phyloP scores from a whole-genome alignment of 768 basidiomycete species.

The Rubroboletus pulcherrimus region DNA sequence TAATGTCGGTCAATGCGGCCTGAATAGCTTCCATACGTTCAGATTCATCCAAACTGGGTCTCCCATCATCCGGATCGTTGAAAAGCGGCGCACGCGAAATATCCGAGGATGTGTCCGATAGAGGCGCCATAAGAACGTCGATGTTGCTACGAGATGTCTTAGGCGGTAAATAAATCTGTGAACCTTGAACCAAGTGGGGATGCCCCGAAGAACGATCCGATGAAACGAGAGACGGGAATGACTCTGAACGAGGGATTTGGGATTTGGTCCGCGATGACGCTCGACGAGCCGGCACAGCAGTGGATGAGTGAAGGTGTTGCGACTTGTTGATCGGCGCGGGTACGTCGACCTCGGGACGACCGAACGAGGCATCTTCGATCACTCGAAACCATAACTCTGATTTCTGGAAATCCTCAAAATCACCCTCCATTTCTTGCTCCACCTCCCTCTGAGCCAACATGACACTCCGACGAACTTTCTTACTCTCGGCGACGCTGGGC shows the following conservation, averaged over 20 bases:
- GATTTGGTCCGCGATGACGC: conserved; percentile 5
- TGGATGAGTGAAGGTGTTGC: conserved; percentile 10
- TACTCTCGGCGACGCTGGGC: conserved; percentile 38
- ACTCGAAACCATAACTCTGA: conserved; percentile 94
- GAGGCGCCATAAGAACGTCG: conserved; percentile 79
- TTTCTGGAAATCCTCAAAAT: conserved; percentile 83
- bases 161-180: conserved; percentile 16
- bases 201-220: conserved; percentile 9
- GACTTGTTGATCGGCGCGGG: not conserved
- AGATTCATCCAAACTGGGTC: conserved; percentile 57
- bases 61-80: conserved; percentile 67
- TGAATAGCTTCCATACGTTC: conserved; percentile 94
- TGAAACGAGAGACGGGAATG: conserved; percentile 32
- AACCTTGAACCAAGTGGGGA: conserved; percentile 19
- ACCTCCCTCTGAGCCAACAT: conserved; percentile 83
- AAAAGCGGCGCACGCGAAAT: conserved; percentile 74
- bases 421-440: conserved; percentile 85
- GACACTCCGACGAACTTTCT: conserved; percentile 70
- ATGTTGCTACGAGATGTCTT: conserved; percentile 47
- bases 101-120: conserved; percentile 47
- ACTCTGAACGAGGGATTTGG: conserved; percentile 34
- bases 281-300: not conserved
- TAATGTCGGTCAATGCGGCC: conserved; percentile 93
- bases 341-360: conserved; percentile 8
- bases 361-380: conserved; percentile 58